phyloP scores from a whole-genome alignment of 495 filamentous ascomycete species.

The Neurospora sp. region DNA sequence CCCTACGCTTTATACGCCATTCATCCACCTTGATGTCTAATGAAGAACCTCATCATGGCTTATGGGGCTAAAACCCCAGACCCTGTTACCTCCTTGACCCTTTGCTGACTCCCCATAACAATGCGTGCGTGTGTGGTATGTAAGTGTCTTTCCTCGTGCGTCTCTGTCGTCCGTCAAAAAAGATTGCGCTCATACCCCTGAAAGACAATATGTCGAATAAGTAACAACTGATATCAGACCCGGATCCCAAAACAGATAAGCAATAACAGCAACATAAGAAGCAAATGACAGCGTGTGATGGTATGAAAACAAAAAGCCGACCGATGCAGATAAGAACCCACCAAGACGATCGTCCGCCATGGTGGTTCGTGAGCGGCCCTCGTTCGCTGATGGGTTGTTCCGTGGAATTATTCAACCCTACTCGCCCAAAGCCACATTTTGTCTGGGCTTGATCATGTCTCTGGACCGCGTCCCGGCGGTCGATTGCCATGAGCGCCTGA shows the following conservation, averaged over 20 bases:
- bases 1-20: conserved; percentile 1
- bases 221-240: conserved; percentile 6
- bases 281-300: neutral
- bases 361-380: neutral
- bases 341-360: neutral
- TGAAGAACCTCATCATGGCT: neutral
- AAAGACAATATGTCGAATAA: neutral
- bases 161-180: neutral
- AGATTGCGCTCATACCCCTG: neutral
- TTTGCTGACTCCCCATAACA: neutral
- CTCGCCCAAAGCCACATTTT: neutral
- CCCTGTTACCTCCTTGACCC: neutral
- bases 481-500: neutral
- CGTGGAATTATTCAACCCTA: neutral
- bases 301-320: neutral
- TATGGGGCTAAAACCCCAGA: neutral
- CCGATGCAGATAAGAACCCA: neutral
- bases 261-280: neutral
- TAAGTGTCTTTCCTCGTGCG: neutral
- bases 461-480: neutral
- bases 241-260: neutral
- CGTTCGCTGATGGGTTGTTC: neutral
- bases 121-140: neutral
- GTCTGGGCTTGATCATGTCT: neutral
- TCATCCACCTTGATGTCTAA: neutral